Base-by-base conservation (phyloP, 208 protist genomes). In the Giardia duodenalis region DNA sequence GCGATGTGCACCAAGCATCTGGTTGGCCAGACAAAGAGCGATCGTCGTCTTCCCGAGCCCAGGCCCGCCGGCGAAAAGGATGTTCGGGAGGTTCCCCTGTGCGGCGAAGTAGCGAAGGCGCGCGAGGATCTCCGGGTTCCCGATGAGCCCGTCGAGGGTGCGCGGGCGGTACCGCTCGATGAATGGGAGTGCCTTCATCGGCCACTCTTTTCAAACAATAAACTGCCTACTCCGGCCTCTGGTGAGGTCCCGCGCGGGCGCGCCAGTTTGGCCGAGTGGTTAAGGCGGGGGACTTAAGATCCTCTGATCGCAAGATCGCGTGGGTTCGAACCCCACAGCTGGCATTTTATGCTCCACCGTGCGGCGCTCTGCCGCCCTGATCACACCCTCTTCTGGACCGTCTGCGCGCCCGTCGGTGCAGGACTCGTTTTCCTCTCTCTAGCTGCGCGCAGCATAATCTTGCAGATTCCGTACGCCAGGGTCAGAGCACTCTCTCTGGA, bases 41-140 rank as follows among this genome's bases (percentile, higher is more conserved):
- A 86, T 92, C 2, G 92, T 94, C 44, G 93, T 94, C 86, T 94
- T 94, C 42, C 93, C 93, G 43, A 47, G 47, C 43, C 93, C 93
- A 43, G 93, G 93, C 44, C 86, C 87, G 2, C 42, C n/a, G 2
- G 88, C 1, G 0, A 91, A n/a, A 0, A 91, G 88, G 45, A 91
- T 46, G 93, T 94, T 67, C 42, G 93, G 93, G 39, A 94, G 67
- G 44, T 92, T 89, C 47, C 93, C 93, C 0, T 93, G 44, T 39
- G 2, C 57, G 0, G 86, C 44, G 44, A 92, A 88, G n/a, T 92
- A 67, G 57, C 86, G 67, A 3, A 94, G 43, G 44, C 92, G 4
- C 4, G 45, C 44, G 47, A 94, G 30, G 22, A 89, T 67, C n/a
- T 87, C 45, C 44, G 67, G 43, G 45, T 94, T 94, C 43, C 93